Evolutionary conservation across 305 asterid genomes (phyloP), one percentile per base, ranked within the genome.

Genomic region (Coffea humblotiana): DNA sequence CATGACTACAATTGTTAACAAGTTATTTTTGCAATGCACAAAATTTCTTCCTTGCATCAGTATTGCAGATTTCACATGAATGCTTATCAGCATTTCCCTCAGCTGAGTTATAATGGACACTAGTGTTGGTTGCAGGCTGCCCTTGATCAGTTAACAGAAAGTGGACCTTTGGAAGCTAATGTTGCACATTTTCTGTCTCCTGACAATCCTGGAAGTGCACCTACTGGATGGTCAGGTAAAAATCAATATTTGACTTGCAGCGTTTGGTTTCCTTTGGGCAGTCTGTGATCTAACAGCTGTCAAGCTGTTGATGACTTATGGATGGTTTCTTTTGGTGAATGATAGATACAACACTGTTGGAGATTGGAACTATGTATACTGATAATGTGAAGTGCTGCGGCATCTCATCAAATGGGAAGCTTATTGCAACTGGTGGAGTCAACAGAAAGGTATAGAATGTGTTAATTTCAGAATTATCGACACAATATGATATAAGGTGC

Each of bases 361-460:
- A 85, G 78, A 77, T 78, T 23, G 88, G 82, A 16, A 56, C 74
- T 71, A 75, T 85, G 51, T 76, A 23, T 48, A 75, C 83, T 8
- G 79, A 60, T 76, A 23, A 66, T 47, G 81, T 78, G 64, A 78
- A 80, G 76, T 81, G 77, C 58, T 85, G 84, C 8, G 82, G 78
- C 77, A 54, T 85, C 77, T 85, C 86, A 76, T 75, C 58, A 14
- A 83, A 85, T 78, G 88, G 86, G 75, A 83, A 85, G 77, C 79
- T 80, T 68, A 76, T 85, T 58, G 86, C 88, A 64, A 81, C 75
- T 78, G 76, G 80, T 45, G 85, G 85, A 49, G 79, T 65, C 29
- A 78, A 78, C 63, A 79, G 78, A 40, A 69, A 83, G 86, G 88
- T 85, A 74, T 68, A 68, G 71, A 9, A 74, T 68, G 27, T 18